Conservation (phyloP, 306 rosid genomes). For the Fagus crenata region DNA sequence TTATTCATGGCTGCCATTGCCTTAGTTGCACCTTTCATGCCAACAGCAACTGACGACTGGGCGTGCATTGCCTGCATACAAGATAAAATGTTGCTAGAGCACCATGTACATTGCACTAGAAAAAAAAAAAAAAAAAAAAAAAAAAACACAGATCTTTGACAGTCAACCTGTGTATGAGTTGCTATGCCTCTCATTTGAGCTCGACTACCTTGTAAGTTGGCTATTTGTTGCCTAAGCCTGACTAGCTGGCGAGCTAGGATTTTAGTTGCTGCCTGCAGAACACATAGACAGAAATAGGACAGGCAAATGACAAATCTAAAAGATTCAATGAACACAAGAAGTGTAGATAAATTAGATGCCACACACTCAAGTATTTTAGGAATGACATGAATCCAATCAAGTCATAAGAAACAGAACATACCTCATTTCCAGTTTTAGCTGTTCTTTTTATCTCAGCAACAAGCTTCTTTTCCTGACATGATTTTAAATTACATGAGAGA, state of each 20-base stretch:
- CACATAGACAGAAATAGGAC: constrained; percentile 20
- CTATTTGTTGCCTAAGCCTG: constrained; percentile 93
- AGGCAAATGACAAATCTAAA: not conserved
- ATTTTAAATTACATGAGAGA: constrained; percentile 32
- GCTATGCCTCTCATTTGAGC: constrained; percentile 99
- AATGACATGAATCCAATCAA: not conserved
- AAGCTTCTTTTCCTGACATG: constrained; percentile 80
- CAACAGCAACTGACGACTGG: constrained; percentile 89
- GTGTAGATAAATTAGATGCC: not conserved
- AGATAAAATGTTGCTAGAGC: constrained; percentile 26
- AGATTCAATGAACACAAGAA: not conserved
- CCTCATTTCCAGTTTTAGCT: constrained; percentile 95
- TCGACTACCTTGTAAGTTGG: constrained; percentile 96
- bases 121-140: not conserved
- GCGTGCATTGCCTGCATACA: constrained; percentile 86
- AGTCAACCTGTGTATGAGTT: constrained; percentile 89
- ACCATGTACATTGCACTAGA: constrained; percentile 1
- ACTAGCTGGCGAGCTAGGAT: constrained; percentile 87
- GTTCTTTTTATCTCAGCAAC: constrained; percentile 96
- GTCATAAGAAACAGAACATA: constrained; percentile 31
- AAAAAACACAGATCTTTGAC: constrained; percentile 14
- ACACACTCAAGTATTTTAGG: not conserved
- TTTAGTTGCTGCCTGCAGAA: constrained; percentile 82
- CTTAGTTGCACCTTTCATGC: constrained; percentile 86
- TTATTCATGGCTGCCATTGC: constrained; percentile 91